A percentile compares a stretch with the other conserved stretches of the same genome.
Conservation (phyloP, 179 eudicot species). For the Beta lomatogona region DNA sequence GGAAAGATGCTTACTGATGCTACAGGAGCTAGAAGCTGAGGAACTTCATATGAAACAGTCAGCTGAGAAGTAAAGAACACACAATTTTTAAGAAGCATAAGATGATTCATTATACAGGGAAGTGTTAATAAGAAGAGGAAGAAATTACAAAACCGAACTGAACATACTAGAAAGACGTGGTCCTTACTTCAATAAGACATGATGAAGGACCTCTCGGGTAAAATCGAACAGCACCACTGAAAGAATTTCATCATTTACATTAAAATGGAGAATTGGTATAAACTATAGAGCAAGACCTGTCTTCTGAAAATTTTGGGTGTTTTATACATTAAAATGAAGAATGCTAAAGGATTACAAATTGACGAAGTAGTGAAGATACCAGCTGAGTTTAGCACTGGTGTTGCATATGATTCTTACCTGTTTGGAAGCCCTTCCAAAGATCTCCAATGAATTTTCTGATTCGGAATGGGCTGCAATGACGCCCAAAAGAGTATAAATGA, state of each 20-base stretch:
- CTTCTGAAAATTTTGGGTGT: not conserved
- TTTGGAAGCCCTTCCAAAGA: constrained; percentile 95
- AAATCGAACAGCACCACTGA: constrained; percentile 94
- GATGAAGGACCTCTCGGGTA: constrained; percentile 87
- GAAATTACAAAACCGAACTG: constrained; percentile 1
- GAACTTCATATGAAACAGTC: constrained; percentile 95
- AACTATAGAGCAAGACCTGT: not conserved
- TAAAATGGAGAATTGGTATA: no score
- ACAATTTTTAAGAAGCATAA: no score
- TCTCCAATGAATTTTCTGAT: constrained; percentile 98
- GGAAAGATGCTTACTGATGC: constrained; percentile 75
- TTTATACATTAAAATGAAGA: not conserved
- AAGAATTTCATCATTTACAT: constrained; percentile 26
- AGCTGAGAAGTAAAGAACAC: constrained; percentile 53
- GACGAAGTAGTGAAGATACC: not conserved
- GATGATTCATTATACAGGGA: no score
- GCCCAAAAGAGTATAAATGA: constrained; percentile 13
- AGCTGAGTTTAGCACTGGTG: not conserved
- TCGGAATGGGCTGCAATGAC: constrained; percentile 75
- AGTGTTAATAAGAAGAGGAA: not conserved
- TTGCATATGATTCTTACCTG: constrained; percentile 47
- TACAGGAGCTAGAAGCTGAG: constrained; percentile 77
- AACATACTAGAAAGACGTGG: constrained; percentile 12
- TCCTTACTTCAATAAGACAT: constrained; percentile 82
- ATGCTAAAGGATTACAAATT: not conserved